Evolutionary conservation across 257 asterid genomes (phyloP).

Genomic region (Plectranthus barbatus): DNA sequence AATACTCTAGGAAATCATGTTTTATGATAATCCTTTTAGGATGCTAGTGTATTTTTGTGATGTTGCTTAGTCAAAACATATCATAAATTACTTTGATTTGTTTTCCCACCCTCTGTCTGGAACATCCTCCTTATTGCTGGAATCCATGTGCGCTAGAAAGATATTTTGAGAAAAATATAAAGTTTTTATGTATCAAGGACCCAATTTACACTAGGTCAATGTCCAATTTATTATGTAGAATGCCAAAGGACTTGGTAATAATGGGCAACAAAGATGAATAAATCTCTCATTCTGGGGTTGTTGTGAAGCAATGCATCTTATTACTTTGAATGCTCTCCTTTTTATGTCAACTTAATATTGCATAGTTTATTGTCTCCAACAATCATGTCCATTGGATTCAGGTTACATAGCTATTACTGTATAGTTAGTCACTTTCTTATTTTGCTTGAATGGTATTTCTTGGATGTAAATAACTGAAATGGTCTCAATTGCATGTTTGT

Average conservation of each 20-base stretch:
- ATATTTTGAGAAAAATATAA: too few species aligned
- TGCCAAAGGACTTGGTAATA: not conserved
- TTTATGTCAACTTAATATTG: not conserved
- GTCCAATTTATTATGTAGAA: too few species aligned
- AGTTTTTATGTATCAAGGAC: too few species aligned
- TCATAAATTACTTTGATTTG: not conserved
- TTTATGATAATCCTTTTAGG: not conserved
- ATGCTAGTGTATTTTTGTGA: not conserved
- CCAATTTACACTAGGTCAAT: too few species aligned
- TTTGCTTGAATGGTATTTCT: too few species aligned
- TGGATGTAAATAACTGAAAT: too few species aligned
- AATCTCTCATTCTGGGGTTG: too few species aligned
- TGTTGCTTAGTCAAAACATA: not conserved
- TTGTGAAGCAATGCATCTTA: not conserved
- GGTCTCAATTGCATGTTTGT: too few species aligned
- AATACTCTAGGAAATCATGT: not conserved
- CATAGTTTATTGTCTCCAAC: not conserved
- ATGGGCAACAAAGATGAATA: not conserved
- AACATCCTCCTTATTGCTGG: not conserved
- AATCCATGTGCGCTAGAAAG: too few species aligned
- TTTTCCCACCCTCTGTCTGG: not conserved
- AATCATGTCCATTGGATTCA: not conserved
- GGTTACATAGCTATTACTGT: too few species aligned
- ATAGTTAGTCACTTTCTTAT: too few species aligned
- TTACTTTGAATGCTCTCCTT: too few species aligned